A percentile compares a stretch with the other conserved stretches of the same genome.
These are phyloP conservation scores for Arthrobotrys conoides DNA, from an alignment of 2,329 filamentous ascomycete genomes.

Conservation along the genomic window DNA sequence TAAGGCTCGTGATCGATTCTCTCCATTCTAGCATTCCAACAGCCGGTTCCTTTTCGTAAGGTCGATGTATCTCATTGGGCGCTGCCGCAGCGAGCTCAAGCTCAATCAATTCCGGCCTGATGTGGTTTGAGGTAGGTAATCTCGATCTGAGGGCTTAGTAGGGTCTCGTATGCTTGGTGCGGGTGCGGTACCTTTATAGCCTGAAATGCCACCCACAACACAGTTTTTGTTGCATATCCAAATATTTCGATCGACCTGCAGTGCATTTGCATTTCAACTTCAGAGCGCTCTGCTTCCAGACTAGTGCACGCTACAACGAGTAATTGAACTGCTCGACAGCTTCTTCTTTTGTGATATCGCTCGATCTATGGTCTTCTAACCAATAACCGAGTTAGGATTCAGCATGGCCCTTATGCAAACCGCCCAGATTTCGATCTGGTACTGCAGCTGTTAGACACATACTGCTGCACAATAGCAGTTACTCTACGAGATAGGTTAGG, in stretches of 20 bases:
- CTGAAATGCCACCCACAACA: constrained; percentile 23
- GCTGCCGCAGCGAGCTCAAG: neutral
- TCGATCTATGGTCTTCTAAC: neutral
- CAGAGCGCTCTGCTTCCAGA: constrained; percentile 27
- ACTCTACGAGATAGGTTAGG: too few relatives aligned
- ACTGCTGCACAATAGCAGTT: too few relatives aligned
- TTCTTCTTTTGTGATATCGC: constrained; percentile 26
- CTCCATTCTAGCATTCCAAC: constrained; percentile 1
- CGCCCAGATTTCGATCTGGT: neutral
- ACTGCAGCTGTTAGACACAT: neutral
- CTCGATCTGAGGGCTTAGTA: neutral
- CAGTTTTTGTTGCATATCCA: constrained; percentile 29
- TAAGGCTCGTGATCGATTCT: constrained; percentile 17
- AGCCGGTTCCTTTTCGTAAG: constrained; percentile 24
- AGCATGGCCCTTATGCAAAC: constrained; percentile 18
- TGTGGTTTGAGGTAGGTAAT: neutral
- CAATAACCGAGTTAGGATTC: constrained; percentile 7
- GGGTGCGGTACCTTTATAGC: too few relatives aligned
- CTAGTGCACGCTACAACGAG: constrained; percentile 39
- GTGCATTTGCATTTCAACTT: constrained; percentile 16
- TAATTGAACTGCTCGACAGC: neutral
- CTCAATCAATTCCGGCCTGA: neutral
- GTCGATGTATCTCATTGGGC: constrained; percentile 1
- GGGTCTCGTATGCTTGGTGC: too few relatives aligned
- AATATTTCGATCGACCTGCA: constrained; percentile 15